Percentiles rank a stretch among this genome's conserved stretches.
These are phyloP conservation scores for Pulchroboletus neoregius DNA, from an alignment of 1,284 basidiomycete species.

Conservation along the genomic window DNA sequence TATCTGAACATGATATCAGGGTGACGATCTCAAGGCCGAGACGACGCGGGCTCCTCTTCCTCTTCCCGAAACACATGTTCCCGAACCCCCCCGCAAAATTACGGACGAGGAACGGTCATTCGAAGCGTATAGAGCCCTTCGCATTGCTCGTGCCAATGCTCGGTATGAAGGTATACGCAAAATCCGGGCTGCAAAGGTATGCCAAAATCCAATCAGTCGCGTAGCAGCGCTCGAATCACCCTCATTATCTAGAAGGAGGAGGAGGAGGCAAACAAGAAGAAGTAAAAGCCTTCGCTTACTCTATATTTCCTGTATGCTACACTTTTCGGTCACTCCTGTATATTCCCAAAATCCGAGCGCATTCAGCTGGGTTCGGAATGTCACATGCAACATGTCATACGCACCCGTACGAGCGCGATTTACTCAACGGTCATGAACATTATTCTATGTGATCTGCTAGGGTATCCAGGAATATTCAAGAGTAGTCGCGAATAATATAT, in stretches of 20 bases:
- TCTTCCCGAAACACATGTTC: constrained; percentile 63
- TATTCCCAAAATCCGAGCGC: constrained; percentile 39
- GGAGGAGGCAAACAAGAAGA: constrained; percentile 91
- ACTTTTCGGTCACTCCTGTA: constrained; percentile 17
- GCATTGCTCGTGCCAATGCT: constrained; percentile 79
- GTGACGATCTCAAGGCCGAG: constrained; percentile 79
- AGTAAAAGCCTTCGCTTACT: constrained; percentile 44
- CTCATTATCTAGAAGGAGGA: constrained; percentile 68
- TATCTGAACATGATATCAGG: constrained; percentile 42
- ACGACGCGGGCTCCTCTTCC: constrained; percentile 74
- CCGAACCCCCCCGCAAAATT: constrained; percentile 92
- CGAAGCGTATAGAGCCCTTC: constrained; percentile 87
- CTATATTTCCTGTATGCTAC: constrained; percentile 6
- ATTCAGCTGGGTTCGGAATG: constrained; percentile 24
- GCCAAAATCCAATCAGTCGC: constrained; percentile 26
- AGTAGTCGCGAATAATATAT: not conserved
- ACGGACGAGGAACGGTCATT: constrained; percentile 89
- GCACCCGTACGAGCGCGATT: constrained; percentile 29
- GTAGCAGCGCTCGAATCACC: constrained; percentile 9
- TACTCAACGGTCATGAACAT: not conserved
- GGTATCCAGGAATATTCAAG: constrained; percentile 20
- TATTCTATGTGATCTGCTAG: not conserved
- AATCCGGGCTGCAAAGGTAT: constrained; percentile 72
- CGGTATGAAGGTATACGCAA: constrained; percentile 89
- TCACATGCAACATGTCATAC: constrained; percentile 30